phyloP scores from a whole-genome alignment of 805 yeast genomes.

The Blastobotrys attinorum region DNA sequence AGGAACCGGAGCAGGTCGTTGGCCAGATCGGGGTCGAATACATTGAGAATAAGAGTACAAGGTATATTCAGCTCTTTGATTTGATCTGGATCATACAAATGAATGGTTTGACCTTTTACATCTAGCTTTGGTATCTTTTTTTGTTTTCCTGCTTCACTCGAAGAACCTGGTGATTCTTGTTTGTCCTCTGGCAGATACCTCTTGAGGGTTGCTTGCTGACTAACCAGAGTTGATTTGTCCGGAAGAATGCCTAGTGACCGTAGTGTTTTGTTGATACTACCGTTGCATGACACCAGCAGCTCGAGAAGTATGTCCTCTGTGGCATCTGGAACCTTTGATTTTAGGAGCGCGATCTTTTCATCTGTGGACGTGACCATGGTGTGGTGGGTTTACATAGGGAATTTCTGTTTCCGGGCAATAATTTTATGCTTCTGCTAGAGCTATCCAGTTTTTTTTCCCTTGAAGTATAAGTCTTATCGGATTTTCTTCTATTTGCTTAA shows the following conservation, averaged over 20 bases:
- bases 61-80: conserved; percentile 40
- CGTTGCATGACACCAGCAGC: conserved; percentile 45
- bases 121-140: conserved; percentile 8
- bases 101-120: conserved; percentile 27
- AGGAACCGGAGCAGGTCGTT: conserved; percentile 37
- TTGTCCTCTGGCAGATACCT: neutral
- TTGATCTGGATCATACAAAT: conserved; percentile 44
- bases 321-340: conserved; percentile 36
- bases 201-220: conserved; percentile 12
- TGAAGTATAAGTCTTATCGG: no score
- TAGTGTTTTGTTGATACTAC: conserved; percentile 39
- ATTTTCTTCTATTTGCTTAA: no score
- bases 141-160: no score
- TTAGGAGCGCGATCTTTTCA: conserved; percentile 28
- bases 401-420: neutral
- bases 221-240: neutral
- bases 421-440: no score
- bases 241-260: conserved; percentile 31
- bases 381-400: neutral
- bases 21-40: conserved; percentile 46
- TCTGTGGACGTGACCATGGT: conserved; percentile 1
- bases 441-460: no score
- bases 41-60: conserved; percentile 43
- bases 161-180: neutral
- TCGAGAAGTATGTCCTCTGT: conserved; percentile 40